Evolutionary conservation across 1,139 yeast species (phyloP).

Genomic region (Eremothecium gossypii): DNA sequence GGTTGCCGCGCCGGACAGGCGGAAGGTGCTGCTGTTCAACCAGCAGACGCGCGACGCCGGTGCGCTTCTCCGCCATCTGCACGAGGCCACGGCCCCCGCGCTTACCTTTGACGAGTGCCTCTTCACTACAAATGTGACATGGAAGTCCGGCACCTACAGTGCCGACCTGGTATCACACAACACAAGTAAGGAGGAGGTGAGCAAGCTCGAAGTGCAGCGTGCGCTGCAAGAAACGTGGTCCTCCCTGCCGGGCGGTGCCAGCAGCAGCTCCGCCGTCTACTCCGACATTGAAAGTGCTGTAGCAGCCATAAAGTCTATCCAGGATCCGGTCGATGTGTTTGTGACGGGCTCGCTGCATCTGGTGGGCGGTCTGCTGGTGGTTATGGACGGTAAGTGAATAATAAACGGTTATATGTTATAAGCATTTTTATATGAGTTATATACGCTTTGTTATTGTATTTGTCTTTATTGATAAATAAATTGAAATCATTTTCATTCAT

Average conservation of each 20-base stretch:
- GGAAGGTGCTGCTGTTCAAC: conserved; percentile 61
- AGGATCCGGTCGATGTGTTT: conserved; percentile 53
- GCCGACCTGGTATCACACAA: conserved; percentile 81
- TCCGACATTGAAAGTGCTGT: conserved; percentile 72
- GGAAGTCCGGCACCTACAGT: conserved; percentile 73
- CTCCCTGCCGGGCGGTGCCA: conserved; percentile 35
- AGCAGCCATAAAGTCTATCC: conserved; percentile 38
- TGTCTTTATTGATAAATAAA: conserved; percentile 2
- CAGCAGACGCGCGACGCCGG: conserved; percentile 89
- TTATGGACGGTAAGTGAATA: conserved; percentile 41
- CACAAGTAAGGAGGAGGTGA: conserved; percentile 68
- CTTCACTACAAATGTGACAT: conserved; percentile 87
- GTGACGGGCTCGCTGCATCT: conserved; percentile 92
- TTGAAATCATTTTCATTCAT: conserved; percentile 5
- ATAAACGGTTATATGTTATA: background rate
- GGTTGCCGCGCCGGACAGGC: conserved; percentile 22
- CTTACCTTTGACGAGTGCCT: conserved; percentile 61
- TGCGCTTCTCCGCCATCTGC: conserved; percentile 48
- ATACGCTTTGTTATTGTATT: background rate
- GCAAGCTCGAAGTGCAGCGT: conserved; percentile 72
- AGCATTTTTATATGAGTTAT: background rate
- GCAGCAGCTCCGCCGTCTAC: conserved; percentile 45
- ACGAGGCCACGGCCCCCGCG: conserved; percentile 33
- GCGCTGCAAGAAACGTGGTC: conserved; percentile 64
- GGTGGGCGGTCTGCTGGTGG: conserved; percentile 89